Percentiles rank a stretch among this genome's conserved stretches.
Evolutionary conservation across 176 grass and related monocot species (phyloP).

Genomic region (Musa schizocarpa): DNA sequence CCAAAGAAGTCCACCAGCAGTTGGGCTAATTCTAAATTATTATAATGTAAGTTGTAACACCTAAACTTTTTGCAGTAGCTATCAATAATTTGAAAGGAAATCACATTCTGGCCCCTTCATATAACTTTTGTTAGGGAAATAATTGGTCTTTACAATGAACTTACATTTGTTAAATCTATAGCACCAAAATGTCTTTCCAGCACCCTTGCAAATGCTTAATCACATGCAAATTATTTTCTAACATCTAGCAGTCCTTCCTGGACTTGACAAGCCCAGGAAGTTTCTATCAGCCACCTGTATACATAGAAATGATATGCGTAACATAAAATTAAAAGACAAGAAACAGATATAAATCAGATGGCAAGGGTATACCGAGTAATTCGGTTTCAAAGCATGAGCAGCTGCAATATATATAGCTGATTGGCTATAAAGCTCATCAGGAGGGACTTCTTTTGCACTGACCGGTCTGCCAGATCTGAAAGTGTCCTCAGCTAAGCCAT

Average conservation of each 20-base stretch:
- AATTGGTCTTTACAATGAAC: neutral
- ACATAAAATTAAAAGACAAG: neutral
- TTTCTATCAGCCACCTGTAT: neutral
- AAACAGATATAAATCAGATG: slow-evolving; percentile 3
- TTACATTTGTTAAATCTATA: neutral
- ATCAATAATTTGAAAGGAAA: no score
- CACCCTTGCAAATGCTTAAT: neutral
- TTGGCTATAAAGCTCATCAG: slow-evolving; percentile 87
- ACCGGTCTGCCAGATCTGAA: slow-evolving; percentile 66
- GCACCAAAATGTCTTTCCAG: neutral
- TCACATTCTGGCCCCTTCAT: no score
- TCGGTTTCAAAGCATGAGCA: slow-evolving; percentile 92
- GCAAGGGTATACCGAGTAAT: slow-evolving; percentile 55
- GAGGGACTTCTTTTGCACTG: slow-evolving; percentile 46
- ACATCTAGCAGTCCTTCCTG: neutral
- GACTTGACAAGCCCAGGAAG: neutral
- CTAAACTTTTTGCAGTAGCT: no score
- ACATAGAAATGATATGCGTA: neutral
- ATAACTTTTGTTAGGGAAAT: neutral
- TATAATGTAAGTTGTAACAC: no score
- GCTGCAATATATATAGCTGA: slow-evolving; percentile 99
- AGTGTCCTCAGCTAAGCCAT: slow-evolving; percentile 96
- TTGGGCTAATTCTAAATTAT: neutral
- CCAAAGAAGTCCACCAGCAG: neutral
- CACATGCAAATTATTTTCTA: neutral